Conservation (phyloP, 2,329 filamentous ascomycete genomes). For the Aspergillus amoenus region DNA sequence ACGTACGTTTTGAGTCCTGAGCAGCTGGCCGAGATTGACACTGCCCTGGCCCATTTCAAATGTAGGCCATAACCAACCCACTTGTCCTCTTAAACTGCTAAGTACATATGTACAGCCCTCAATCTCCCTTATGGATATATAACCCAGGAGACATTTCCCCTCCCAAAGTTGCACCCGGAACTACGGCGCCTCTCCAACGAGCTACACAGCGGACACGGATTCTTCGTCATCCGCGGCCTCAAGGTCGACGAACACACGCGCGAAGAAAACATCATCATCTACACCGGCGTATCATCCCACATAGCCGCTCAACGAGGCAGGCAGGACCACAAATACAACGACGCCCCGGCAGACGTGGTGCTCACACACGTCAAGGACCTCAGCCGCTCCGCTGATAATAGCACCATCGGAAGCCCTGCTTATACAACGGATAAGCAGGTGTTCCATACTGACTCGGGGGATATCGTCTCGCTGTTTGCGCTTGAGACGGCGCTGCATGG, state of each 20-base stretch:
- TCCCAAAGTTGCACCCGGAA: slow-evolving; percentile 35
- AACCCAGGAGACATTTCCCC: slow-evolving; percentile 46
- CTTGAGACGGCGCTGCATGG: slow-evolving; percentile 49
- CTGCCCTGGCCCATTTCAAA: slow-evolving; percentile 44
- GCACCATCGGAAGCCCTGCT: slow-evolving; percentile 42
- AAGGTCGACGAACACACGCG: slow-evolving; percentile 36
- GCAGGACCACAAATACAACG: slow-evolving; percentile 40
- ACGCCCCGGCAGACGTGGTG: slow-evolving; percentile 46
- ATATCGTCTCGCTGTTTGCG: slow-evolving; percentile 54
- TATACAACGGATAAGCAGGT: slow-evolving; percentile 45
- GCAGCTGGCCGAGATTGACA: slow-evolving; percentile 46
- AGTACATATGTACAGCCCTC: slow-evolving; percentile 25
- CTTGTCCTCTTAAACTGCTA: background rate
- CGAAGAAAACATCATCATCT: slow-evolving; percentile 43
- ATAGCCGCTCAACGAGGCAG: slow-evolving; percentile 40
- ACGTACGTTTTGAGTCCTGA: slow-evolving; percentile 35
- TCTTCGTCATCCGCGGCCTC: slow-evolving; percentile 46
- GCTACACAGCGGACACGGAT: slow-evolving; percentile 44
- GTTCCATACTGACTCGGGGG: slow-evolving; percentile 58
- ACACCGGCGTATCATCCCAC: slow-evolving; percentile 45
- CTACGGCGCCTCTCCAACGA: slow-evolving; percentile 37
- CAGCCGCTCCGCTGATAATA: slow-evolving; percentile 20
- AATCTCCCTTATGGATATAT: slow-evolving; percentile 39
- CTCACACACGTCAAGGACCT: slow-evolving; percentile 66
- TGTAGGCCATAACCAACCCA: slow-evolving; percentile 18